Evolutionary conservation across 768 basidiomycete genomes (phyloP), one percentile per base, ranked within the genome.

Genomic region (Termitomyces sp.): DNA sequence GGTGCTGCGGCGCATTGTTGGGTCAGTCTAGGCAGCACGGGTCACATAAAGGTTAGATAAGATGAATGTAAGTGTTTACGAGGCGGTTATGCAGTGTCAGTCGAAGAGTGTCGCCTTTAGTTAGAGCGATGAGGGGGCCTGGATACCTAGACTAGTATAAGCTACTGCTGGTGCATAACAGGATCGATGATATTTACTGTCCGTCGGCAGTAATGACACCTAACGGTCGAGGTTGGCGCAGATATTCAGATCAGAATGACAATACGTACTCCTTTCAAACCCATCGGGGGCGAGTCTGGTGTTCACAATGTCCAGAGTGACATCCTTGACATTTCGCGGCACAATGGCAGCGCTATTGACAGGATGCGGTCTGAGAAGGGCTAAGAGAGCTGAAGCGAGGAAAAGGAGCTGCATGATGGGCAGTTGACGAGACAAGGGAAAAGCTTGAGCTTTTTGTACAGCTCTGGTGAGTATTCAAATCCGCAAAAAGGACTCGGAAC

Each of bases 1-100:
- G 49, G 65, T 66, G 50, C 65, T 66, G 24, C 62, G 64, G 35
- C 64, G 62, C 65, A 66, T 66, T 5, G 60, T 62, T 12, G 62
- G 56, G 51, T 66, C 64, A 48, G 64, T 65, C 60, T 65, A 20
- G 4, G 53, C 5, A 26, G 28, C 33, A 4, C 28, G 20, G 30
- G 33, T 46, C 18, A 42, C n/a, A 32, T 12, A 20, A 14, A 5
- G 6, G 40, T 20, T 10, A 16, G 16, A 24, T 36, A 26, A 48
- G 33, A 18, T 13, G 16, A 16, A 32, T 1, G 7, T 6, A 35
- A 4, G 10, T 28, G 24, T 45, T 26, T 38, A 63, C 64, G 57
- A 63, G 51, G 24, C 57, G 50, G 32, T 66, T 65, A 49, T 63
- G 38, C n/a, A 65, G 62, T 2, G 57, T 65, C 20, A 61, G 50